Conservation (phyloP, 2,329 filamentous ascomycete genomes). For the Fonsecaea monophora region DNA sequence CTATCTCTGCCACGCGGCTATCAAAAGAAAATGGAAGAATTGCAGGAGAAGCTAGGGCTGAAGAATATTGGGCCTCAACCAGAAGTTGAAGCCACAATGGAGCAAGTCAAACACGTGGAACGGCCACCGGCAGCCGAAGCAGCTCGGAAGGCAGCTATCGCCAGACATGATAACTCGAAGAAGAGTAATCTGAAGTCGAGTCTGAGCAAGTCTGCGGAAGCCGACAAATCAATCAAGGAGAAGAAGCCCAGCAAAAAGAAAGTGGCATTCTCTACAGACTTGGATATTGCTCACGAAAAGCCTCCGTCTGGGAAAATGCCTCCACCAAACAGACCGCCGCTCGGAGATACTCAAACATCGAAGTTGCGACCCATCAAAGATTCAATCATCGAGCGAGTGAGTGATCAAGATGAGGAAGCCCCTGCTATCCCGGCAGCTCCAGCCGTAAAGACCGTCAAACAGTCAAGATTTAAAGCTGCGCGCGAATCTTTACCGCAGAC, state of each 20-base stretch:
- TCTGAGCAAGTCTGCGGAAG: constrained; percentile 15
- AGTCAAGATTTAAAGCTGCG: constrained; percentile 40
- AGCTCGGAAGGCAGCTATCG: constrained; percentile 39
- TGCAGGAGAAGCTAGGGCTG: constrained; percentile 76
- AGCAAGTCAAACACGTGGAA: constrained; percentile 10
- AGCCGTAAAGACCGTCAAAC: constrained; percentile 37
- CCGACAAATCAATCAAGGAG: constrained; percentile 30
- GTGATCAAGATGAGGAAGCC: constrained; percentile 36
- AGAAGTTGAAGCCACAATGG: constrained; percentile 14
- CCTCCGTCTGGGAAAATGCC: background rate
- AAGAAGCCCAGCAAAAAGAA: constrained; percentile 64
- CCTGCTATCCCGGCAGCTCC: constrained; percentile 29
- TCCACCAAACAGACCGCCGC: constrained; percentile 28
- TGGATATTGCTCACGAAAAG: constrained; percentile 69
- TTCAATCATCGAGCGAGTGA: constrained; percentile 52
- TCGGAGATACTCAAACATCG: background rate
- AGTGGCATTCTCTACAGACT: constrained; percentile 77
- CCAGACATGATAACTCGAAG: constrained; percentile 26
- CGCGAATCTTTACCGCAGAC: constrained; percentile 29
- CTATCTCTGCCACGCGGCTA: constrained; percentile 58
- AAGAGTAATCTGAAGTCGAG: constrained; percentile 30
- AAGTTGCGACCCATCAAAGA: constrained; percentile 47
- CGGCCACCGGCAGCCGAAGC: constrained; percentile 40
- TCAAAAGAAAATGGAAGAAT: constrained; percentile 82
- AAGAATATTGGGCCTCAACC: constrained; percentile 63